Conservation (phyloP, 2,329 filamentous ascomycete species). For the Penicillium sp. region DNA sequence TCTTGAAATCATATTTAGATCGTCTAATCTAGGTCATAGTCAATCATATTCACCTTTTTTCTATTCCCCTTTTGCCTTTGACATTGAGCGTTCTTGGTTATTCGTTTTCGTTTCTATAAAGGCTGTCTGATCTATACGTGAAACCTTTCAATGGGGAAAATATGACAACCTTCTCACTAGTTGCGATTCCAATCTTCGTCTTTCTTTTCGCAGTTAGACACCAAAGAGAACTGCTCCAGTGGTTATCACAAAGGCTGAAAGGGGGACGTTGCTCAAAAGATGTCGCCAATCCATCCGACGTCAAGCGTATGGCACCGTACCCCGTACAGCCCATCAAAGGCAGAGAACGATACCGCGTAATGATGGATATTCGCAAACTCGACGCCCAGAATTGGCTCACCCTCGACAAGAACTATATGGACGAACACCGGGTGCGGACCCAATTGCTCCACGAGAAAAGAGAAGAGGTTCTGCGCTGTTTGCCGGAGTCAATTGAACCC, state of each 20-base stretch:
- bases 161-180: conserved; percentile 33
- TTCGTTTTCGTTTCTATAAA: not conserved
- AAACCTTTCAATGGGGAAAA: conserved; percentile 17
- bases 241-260: conserved; percentile 5
- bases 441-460: conserved; percentile 39
- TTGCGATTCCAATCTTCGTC: conserved; percentile 28
- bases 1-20: conserved; percentile 17
- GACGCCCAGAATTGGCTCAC: conserved; percentile 48
- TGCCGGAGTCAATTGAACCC: conserved; percentile 43
- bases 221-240: conserved; percentile 17
- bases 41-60: not conserved
- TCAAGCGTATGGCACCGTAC: conserved; percentile 36
- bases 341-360: conserved; percentile 40
- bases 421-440: conserved; percentile 43
- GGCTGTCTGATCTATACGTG: not conserved
- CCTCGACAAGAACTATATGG: conserved; percentile 46
- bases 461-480: conserved; percentile 44
- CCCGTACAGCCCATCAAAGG: conserved; percentile 39
- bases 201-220: conserved; percentile 28
- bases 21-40: not conserved
- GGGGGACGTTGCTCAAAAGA: not conserved
- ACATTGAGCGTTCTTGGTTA: conserved; percentile 3
- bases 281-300: conserved; percentile 18
- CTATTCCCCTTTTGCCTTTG: not conserved
- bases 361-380: conserved; percentile 49